Conservation (phyloP, 1,284 basidiomycete species). For the Stygiomarasmius scandens region DNA sequence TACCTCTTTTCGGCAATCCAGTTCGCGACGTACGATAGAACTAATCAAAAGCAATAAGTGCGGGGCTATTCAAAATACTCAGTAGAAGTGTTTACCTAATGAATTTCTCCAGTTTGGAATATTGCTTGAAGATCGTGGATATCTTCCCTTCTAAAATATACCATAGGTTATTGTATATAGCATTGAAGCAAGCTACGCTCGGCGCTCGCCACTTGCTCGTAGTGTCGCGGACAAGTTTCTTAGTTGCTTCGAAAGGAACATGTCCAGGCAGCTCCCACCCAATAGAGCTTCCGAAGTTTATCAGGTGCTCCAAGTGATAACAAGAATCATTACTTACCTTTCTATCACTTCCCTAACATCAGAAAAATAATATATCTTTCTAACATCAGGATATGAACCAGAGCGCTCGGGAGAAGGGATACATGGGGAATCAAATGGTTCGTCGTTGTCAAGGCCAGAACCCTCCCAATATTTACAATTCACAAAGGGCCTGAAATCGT, state of each 20-base stretch:
- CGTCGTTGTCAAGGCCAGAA: constrained; percentile 18
- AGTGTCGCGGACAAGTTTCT: constrained; percentile 41
- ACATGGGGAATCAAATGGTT: background rate
- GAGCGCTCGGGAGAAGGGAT: constrained; percentile 1
- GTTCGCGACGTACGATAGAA: background rate
- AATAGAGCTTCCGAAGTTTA: constrained; percentile 35
- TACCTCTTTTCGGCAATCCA: constrained; percentile 7
- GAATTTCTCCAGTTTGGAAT: constrained; percentile 5
- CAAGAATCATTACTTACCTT: constrained; percentile 25
- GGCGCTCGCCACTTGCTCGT: constrained; percentile 44
- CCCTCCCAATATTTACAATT: background rate
- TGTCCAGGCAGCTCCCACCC: constrained; percentile 56
- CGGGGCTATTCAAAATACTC: too few species aligned
- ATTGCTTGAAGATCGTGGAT: constrained; percentile 5
- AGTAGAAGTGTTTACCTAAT: constrained; percentile 9
- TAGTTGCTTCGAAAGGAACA: constrained; percentile 53
- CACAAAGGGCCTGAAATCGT: constrained; percentile 40
- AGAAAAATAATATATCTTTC: constrained; percentile 17
- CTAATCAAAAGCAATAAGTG: constrained; percentile 1
- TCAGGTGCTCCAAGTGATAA: background rate
- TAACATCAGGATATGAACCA: background rate
- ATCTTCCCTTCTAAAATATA: constrained; percentile 12
- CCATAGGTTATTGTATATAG: constrained; percentile 23
- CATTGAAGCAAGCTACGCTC: constrained; percentile 39
- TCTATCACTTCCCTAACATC: constrained; percentile 35